Evolutionary conservation across 257 asterid genomes (phyloP).

Genomic region (Petrea volubilis): DNA sequence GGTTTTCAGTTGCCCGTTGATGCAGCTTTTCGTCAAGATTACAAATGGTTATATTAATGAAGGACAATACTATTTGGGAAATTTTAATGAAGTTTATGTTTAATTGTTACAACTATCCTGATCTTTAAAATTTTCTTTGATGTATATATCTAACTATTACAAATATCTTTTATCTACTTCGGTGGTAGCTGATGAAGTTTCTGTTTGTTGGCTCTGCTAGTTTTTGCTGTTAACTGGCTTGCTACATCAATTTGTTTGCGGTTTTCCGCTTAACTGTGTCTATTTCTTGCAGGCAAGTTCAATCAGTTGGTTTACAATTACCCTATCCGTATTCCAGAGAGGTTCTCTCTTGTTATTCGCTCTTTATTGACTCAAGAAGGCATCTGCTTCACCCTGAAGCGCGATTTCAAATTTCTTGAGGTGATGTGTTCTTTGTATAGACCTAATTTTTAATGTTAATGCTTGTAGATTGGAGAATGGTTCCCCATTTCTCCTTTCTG

Average conservation of each 20-base stretch:
- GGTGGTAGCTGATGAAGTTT: slow-evolving; percentile 2
- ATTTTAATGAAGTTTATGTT: background rate
- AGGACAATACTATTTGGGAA: background rate
- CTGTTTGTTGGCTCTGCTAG: background rate
- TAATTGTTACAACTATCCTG: background rate
- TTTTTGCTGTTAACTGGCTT: slow-evolving; percentile 15
- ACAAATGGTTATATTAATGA: slow-evolving; percentile 1
- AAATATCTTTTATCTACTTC: slow-evolving; percentile 7
- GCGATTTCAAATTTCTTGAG: slow-evolving; percentile 96
- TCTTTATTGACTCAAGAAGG: slow-evolving; percentile 99
- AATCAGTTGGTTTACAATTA: slow-evolving; percentile 95
- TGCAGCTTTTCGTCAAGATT: slow-evolving; percentile 13
- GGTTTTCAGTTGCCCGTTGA: slow-evolving; percentile 9
- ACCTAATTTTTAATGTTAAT: slow-evolving; percentile 2
- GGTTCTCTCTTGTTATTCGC: slow-evolving; percentile 98
- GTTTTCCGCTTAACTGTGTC: background rate
- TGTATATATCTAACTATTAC: slow-evolving; percentile 1
- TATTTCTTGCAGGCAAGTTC: slow-evolving; percentile 73
- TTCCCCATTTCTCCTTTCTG: background rate
- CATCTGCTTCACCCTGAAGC: slow-evolving; percentile 90
- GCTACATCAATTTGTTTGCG: background rate
- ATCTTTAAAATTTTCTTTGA: background rate
- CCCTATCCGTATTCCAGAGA: slow-evolving; percentile 97
- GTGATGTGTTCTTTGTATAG: slow-evolving; percentile 39
- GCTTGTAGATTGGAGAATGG: slow-evolving; percentile 14